Evolutionary conservation across 257 asterid species (phyloP), one percentile per base, ranked within the genome.

Genomic region (Apocynum venetum): DNA sequence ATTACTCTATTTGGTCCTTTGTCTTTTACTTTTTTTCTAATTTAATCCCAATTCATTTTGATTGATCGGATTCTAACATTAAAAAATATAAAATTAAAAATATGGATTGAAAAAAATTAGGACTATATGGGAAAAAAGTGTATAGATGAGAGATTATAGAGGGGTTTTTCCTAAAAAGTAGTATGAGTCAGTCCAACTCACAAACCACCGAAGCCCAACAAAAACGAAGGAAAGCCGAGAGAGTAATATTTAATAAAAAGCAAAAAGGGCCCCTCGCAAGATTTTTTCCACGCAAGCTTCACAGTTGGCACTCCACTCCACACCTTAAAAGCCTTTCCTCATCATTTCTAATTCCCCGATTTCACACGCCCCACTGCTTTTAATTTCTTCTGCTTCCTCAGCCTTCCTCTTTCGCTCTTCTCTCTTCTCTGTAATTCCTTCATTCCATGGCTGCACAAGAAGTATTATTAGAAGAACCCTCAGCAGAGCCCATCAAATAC

Each of bases 391-490:
- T 7, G 40, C 40, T n/a, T 47, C 15, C 25, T 31, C 4, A 31
- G 20, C 14, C 40, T 17, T 40, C 9, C 4, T 13, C 41, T 6
- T n/a, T 56, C 13, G 10, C 73, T 35, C 72, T 0, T 14, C 49
- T 35, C 74, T 19, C 47, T 3, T 43, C 17, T 44, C 46, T 19
- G 44, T 15, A 15, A 3, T 38, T 35, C 19, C 20, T 79, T 57
- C 73, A 35, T n/a, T 44, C 46, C 48, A 91, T 91, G 96, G 94
- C 92, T 40, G 73, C 87, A 13, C 72, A 74, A 64, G 85, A 67
- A 43, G 57, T 80, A 25, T 71, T 80, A 25, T 71, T 75, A 12
- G 80, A 76, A 73, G 88, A 82, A 31, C 66, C 84, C 38, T 78
- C 80, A 17, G 81, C 80, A 17, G 81, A 77, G 43, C 77, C 74